Conservation (phyloP, 306 rosid species). For the Fragaria ananassa region DNA sequence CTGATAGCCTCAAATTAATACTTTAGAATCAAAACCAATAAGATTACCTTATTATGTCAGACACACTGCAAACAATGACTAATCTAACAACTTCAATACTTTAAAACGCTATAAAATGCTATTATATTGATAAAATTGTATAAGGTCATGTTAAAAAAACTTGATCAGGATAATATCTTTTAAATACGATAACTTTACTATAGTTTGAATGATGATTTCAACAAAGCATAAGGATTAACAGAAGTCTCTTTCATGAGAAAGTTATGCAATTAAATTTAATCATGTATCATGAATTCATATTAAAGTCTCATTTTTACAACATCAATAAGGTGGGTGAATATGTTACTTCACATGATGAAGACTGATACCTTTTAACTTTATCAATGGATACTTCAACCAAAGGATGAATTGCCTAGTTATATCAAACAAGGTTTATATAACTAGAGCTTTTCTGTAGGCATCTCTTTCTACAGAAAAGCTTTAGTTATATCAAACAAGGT, state of each 20-base stretch:
- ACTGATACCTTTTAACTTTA: not conserved
- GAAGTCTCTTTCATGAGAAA: not conserved
- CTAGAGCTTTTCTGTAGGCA: too few relatives aligned
- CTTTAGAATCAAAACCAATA: rapidly evolving
- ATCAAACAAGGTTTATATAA: not conserved
- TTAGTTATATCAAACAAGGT: not conserved
- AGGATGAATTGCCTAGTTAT: not conserved
- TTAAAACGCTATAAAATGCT: rapidly evolving
- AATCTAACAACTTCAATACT: not conserved
- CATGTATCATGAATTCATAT: not conserved
- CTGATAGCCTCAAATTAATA: too few relatives aligned
- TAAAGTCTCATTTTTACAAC: not conserved
- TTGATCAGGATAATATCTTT: too few relatives aligned
- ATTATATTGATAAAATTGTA: not conserved
- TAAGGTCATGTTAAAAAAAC: not conserved
- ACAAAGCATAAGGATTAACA: not conserved
- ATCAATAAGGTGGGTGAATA: not conserved
- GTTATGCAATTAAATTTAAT: not conserved
- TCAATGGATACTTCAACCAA: not conserved
- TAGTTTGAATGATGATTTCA: not conserved
- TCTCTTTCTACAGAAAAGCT: too few relatives aligned
- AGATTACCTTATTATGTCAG: not conserved
- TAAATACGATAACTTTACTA: too few relatives aligned
- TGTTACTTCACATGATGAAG: not conserved
- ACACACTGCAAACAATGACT: not conserved